Evolutionary conservation across 129 eudicot genomes (phyloP).

Genomic region (Dittrichia graveolens): DNA sequence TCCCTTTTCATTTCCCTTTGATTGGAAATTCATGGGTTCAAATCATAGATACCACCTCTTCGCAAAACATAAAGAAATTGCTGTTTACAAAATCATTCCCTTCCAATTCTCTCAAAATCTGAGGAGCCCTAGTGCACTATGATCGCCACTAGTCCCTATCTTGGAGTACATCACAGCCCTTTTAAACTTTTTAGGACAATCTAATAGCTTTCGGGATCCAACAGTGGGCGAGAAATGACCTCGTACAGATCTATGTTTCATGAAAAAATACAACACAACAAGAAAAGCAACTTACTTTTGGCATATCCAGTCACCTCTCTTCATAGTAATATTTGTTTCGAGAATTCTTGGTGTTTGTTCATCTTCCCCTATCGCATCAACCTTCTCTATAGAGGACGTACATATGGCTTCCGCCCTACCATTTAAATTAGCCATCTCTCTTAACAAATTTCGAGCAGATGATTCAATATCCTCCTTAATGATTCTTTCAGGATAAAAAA

Average conservation of each 20-base stretch:
- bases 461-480: slow-evolving; percentile 60
- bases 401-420: slow-evolving; percentile 29
- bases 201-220: neutral
- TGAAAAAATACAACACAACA: neutral
- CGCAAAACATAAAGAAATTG: neutral
- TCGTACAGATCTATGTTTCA: neutral
- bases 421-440: slow-evolving; percentile 48
- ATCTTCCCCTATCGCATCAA: slow-evolving; percentile 31
- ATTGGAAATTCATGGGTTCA: no score
- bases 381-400: slow-evolving; percentile 30
- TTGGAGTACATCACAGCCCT: no score
- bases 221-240: neutral
- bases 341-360: slow-evolving; percentile 42
- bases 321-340: slow-evolving; percentile 60
- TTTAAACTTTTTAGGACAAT: neutral
- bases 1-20: neutral
- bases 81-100: no score
- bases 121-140: no score
- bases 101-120: no score
- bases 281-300: slow-evolving; percentile 53
- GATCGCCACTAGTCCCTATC: no score
- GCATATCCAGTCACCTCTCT: slow-evolving; percentile 95
- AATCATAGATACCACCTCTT: neutral
- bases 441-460: slow-evolving; percentile 67
- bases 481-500: slow-evolving; percentile 49